These are phyloP conservation scores for Anisodus acutangulus DNA, from an alignment of 257 asterid species.

Conservation along the genomic window DNA sequence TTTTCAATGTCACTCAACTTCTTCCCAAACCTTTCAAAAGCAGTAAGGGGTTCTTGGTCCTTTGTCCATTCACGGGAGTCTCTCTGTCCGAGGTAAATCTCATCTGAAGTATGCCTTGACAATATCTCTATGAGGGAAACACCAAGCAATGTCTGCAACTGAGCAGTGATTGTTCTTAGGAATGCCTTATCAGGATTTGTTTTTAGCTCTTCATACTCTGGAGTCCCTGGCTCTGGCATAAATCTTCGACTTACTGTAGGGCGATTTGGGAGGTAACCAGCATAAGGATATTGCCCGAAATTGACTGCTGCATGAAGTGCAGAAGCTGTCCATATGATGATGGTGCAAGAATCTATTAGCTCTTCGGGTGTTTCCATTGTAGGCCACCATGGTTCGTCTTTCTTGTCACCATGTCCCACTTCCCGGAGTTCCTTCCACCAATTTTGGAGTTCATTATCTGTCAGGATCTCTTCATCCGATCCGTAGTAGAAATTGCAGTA, in stretches of 20 bases:
- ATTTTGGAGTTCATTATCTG: slow-evolving; percentile 62
- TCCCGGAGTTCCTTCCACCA: slow-evolving; percentile 81
- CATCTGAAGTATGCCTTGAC: slow-evolving; percentile 73
- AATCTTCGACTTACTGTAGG: slow-evolving; percentile 70
- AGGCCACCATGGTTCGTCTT: slow-evolving; percentile 76
- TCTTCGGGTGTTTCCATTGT: slow-evolving; percentile 58
- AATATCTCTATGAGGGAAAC: slow-evolving; percentile 64
- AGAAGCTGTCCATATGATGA: slow-evolving; percentile 72
- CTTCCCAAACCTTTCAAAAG: slow-evolving; percentile 58
- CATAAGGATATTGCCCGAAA: slow-evolving; percentile 72
- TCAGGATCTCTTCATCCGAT: slow-evolving; percentile 45
- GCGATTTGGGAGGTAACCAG: slow-evolving; percentile 68
- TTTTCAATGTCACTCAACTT: slow-evolving; percentile 57
- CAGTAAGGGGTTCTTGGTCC: slow-evolving; percentile 53
- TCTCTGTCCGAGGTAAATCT: slow-evolving; percentile 67
- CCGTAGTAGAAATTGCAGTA: slow-evolving; percentile 69
- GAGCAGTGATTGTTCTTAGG: slow-evolving; percentile 63
- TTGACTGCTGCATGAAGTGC: slow-evolving; percentile 85
- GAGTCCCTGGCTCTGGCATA: slow-evolving; percentile 62
- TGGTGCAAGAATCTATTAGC: slow-evolving; percentile 65
- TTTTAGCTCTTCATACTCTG: slow-evolving; percentile 62
- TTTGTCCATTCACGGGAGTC: slow-evolving; percentile 51
- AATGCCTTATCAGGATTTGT: slow-evolving; percentile 60
- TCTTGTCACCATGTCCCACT: slow-evolving; percentile 73
- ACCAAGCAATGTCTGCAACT: slow-evolving; percentile 58